These are phyloP conservation scores for Lathyrus tuberosus DNA, from an alignment of 306 rosid genomes.

Conservation along the genomic window DNA sequence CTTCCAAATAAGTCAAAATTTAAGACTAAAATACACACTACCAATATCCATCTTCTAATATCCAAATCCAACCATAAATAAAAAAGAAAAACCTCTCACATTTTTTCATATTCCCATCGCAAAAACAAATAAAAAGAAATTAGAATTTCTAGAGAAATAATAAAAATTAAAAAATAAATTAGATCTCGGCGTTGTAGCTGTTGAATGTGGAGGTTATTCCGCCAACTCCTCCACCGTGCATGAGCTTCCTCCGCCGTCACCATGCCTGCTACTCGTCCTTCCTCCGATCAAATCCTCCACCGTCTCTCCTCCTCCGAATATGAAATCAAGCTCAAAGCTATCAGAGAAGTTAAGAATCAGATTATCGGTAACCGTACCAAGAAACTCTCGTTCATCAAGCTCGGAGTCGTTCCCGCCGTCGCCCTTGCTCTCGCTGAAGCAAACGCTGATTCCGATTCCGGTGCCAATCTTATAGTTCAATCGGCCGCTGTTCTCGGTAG, in stretches of 20 bases:
- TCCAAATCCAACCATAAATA: constrained; percentile 16
- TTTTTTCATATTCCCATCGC: not conserved
- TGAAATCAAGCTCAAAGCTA: constrained; percentile 73
- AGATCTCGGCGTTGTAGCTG: constrained; percentile 25
- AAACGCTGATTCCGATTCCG: constrained; percentile 38
- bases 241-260: constrained; percentile 49
- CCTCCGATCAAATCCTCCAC: constrained; percentile 63
- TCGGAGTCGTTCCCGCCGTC: constrained; percentile 75
- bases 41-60: not conserved
- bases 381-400: constrained; percentile 83
- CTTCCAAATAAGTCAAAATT: constrained; percentile 8
- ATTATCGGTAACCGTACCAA: constrained; percentile 97
- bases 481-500: constrained; percentile 89
- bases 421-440: constrained; percentile 52
- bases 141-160: too few species aligned
- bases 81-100: not conserved
- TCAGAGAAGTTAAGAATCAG: constrained; percentile 84
- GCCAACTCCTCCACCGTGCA: constrained; percentile 39
- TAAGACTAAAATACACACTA: not conserved
- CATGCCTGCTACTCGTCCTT: constrained; percentile 57
- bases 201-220: constrained; percentile 35
- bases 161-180: not conserved
- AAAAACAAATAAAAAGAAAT: not conserved
- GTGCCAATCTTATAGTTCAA: constrained; percentile 71
- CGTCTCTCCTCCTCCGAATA: constrained; percentile 68